These are phyloP conservation scores for Discostella stelligeroides DNA, from an alignment of 108 stramenopile genomes.

Conservation along the genomic window DNA sequence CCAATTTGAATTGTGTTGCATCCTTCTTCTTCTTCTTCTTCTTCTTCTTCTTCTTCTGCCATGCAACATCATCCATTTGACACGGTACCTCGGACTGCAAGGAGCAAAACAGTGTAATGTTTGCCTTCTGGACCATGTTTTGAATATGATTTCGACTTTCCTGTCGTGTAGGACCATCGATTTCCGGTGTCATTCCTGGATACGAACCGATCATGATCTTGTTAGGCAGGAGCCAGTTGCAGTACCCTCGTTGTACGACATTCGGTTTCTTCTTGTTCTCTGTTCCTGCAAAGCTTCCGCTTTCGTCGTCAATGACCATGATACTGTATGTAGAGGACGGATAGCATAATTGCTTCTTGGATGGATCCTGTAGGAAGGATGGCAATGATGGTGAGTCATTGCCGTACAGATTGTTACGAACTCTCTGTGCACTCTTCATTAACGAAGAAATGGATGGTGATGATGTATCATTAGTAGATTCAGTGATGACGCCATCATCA, in stretches of 20 bases:
- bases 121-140: slow-evolving; percentile 48
- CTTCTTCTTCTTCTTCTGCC: slow-evolving; percentile 23
- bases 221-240: slow-evolving; percentile 74
- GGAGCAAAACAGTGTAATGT: slow-evolving; percentile 56
- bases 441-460: slow-evolving; percentile 19
- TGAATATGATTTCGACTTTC: slow-evolving; percentile 52
- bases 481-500: too few species aligned
- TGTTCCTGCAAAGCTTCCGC: background rate
- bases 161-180: slow-evolving; percentile 40
- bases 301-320: slow-evolving; percentile 21
- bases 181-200: slow-evolving; percentile 66
- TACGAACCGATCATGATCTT: slow-evolving; percentile 74
- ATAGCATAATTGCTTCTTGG: slow-evolving; percentile 31
- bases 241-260: slow-evolving; percentile 50
- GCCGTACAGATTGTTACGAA: slow-evolving; percentile 30
- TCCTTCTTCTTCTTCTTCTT: too few species aligned
- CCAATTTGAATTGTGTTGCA: too few species aligned
- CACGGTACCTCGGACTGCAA: slow-evolving; percentile 68
- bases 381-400: slow-evolving; percentile 4
- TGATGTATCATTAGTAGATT: background rate
- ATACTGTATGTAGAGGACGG: slow-evolving; percentile 37
- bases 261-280: slow-evolving; percentile 3
- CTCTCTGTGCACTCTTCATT: slow-evolving; percentile 12
- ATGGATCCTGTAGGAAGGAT: slow-evolving; percentile 31
- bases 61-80: slow-evolving; percentile 51